phyloP scores from a whole-genome alignment of 768 basidiomycete species.

The Russula abietina region DNA sequence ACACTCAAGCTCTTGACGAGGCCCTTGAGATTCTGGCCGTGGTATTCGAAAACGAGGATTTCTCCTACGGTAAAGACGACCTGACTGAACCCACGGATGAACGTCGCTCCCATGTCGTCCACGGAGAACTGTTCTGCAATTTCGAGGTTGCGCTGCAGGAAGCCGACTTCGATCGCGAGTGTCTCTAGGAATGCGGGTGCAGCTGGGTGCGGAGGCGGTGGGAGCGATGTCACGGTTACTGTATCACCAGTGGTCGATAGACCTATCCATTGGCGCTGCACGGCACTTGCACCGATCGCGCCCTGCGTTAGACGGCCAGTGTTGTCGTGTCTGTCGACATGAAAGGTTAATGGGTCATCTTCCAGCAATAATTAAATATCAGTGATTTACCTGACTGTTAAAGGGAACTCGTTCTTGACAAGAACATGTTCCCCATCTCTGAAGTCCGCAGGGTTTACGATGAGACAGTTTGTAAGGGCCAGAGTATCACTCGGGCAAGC shows the following conservation, averaged over 20 bases:
- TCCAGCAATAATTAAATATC: not conserved
- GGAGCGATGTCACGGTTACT: slow-evolving; percentile 61
- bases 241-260: slow-evolving; percentile 73
- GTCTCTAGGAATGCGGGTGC: slow-evolving; percentile 64
- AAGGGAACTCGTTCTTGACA: slow-evolving; percentile 61
- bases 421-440: slow-evolving; percentile 64
- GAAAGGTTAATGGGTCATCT: not conserved
- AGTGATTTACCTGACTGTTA: slow-evolving; percentile 61
- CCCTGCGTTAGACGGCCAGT: slow-evolving; percentile 65
- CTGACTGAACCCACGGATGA: slow-evolving; percentile 69
- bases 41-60: slow-evolving; percentile 79
- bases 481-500: slow-evolving; percentile 35
- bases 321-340: slow-evolving; percentile 62
- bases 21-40: slow-evolving; percentile 75
- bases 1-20: slow-evolving; percentile 53
- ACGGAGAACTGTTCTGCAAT: slow-evolving; percentile 69
- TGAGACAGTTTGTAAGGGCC: slow-evolving; percentile 74
- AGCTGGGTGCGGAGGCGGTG: slow-evolving; percentile 38
- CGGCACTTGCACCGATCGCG: slow-evolving; percentile 64
- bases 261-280: slow-evolving; percentile 87
- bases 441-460: slow-evolving; percentile 78
- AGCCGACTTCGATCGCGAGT: slow-evolving; percentile 75
- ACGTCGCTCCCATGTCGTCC: slow-evolving; percentile 76
- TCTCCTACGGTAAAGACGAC: slow-evolving; percentile 65
- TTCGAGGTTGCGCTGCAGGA: slow-evolving; percentile 48